Evolutionary conservation across 2,329 filamentous ascomycete species (phyloP).

Genomic region (Tolypocladium guangdongense): DNA sequence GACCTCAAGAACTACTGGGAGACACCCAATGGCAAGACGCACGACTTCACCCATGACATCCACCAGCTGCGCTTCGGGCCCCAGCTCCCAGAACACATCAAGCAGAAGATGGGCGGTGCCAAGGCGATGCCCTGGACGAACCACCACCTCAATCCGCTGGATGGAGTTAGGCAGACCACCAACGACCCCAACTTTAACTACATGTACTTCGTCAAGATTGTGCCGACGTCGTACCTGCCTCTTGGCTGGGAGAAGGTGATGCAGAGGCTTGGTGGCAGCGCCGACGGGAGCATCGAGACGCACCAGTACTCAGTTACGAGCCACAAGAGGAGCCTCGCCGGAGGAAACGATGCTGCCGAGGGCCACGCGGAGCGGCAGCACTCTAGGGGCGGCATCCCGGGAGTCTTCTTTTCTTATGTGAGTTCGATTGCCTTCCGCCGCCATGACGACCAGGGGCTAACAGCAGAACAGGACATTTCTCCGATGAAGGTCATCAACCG

Average conservation of each 20-base stretch:
- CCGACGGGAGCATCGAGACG: slow-evolving; percentile 80
- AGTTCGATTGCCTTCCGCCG: slow-evolving; percentile 20
- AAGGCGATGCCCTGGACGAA: slow-evolving; percentile 60
- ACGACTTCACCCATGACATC: slow-evolving; percentile 83
- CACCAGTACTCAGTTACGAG: slow-evolving; percentile 98
- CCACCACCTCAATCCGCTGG: slow-evolving; percentile 86
- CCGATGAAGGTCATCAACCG: slow-evolving; percentile 99
- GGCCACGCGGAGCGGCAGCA: slow-evolving; percentile 90
- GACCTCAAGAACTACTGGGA: slow-evolving; percentile 94
- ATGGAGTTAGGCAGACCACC: slow-evolving; percentile 66
- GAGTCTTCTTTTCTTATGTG: slow-evolving; percentile 97
- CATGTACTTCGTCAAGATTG: slow-evolving; percentile 99
- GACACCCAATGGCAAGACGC: slow-evolving; percentile 52
- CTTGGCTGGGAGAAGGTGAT: slow-evolving; percentile 69
- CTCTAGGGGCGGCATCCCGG: slow-evolving; percentile 83
- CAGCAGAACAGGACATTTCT: slow-evolving; percentile 66
- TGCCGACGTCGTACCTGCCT: slow-evolving; percentile 88
- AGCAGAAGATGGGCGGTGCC: slow-evolving; percentile 45
- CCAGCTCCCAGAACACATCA: slow-evolving; percentile 65
- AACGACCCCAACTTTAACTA: slow-evolving; percentile 82
- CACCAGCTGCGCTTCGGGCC: slow-evolving; percentile 90
- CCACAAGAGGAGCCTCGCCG: slow-evolving; percentile 78
- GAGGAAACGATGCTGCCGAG: slow-evolving; percentile 74
- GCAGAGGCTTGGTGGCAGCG: slow-evolving; percentile 29
- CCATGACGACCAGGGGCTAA: neutral